Conservation (phyloP, 139 green algal genomes). For the Asterochloris erici region DNA sequence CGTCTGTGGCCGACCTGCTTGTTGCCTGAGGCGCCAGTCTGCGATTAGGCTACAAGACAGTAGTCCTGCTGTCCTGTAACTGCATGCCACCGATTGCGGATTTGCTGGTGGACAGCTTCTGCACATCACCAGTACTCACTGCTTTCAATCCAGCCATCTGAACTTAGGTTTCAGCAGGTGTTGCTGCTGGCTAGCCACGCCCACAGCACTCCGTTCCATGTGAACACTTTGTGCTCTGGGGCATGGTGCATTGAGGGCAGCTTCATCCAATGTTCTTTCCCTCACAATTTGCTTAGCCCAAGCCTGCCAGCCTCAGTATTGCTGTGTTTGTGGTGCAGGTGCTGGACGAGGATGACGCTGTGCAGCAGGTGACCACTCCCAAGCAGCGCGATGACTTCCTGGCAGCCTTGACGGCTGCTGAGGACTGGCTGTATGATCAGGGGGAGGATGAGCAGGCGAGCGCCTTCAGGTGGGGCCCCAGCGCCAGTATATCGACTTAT, state of each 20-base stretch:
- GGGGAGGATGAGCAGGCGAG: slow-evolving; percentile 48
- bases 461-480: slow-evolving; percentile 16
- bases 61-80: no score
- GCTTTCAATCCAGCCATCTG: no score
- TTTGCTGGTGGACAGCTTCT: no score
- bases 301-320: slow-evolving; percentile 1
- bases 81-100: no score
- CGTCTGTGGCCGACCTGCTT: no score
- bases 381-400: slow-evolving; percentile 62
- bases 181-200: no score
- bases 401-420: slow-evolving; percentile 55
- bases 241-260: background rate
- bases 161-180: no score
- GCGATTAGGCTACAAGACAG: no score
- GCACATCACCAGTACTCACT: no score
- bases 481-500: background rate
- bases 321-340: background rate
- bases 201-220: no score
- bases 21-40: no score
- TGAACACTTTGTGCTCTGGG: slow-evolving; percentile 20
- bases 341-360: slow-evolving; percentile 29
- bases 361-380: slow-evolving; percentile 70
- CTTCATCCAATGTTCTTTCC: background rate
- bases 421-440: slow-evolving; percentile 96
- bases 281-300: background rate